These are phyloP conservation scores for Spathaspora boniae DNA, from an alignment of 805 yeast species.

Conservation along the genomic window DNA sequence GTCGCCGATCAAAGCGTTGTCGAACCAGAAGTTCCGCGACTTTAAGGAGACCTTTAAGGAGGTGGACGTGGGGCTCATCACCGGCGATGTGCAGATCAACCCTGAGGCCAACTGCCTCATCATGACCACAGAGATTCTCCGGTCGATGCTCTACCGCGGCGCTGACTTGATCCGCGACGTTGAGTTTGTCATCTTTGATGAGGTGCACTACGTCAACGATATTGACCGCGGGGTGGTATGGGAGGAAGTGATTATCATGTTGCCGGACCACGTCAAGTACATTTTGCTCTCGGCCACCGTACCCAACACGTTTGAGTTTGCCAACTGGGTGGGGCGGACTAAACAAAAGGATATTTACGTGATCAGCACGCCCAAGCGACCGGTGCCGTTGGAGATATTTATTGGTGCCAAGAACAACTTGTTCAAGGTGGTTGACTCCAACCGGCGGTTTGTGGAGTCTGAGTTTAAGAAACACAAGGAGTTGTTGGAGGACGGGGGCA, in stretches of 20 bases:
- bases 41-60: slow-evolving; percentile 77
- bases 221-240: slow-evolving; percentile 97
- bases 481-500: slow-evolving; percentile 33
- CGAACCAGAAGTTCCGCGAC: slow-evolving; percentile 88
- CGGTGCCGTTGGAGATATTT: slow-evolving; percentile 87
- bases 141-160: slow-evolving; percentile 95
- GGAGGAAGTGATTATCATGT: slow-evolving; percentile 98
- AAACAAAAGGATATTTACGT: slow-evolving; percentile 95
- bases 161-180: slow-evolving; percentile 96
- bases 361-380: slow-evolving; percentile 93
- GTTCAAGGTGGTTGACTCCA: slow-evolving; percentile 68
- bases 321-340: slow-evolving; percentile 97
- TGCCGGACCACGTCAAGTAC: slow-evolving; percentile 93
- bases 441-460: slow-evolving; percentile 58
- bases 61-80: slow-evolving; percentile 86
- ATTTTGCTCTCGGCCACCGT: slow-evolving; percentile 94
- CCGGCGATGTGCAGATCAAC: slow-evolving; percentile 97
- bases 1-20: slow-evolving; percentile 88
- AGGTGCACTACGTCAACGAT: slow-evolving; percentile 96
- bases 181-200: slow-evolving; percentile 96
- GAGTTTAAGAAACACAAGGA: slow-evolving; percentile 64
- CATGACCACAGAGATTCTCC: slow-evolving; percentile 95
- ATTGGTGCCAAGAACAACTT: slow-evolving; percentile 78
- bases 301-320: slow-evolving; percentile 97
- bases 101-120: slow-evolving; percentile 94